Evolutionary conservation across 2,329 filamentous ascomycete genomes (phyloP).

Genomic region (Cryphonectria nitschkei): DNA sequence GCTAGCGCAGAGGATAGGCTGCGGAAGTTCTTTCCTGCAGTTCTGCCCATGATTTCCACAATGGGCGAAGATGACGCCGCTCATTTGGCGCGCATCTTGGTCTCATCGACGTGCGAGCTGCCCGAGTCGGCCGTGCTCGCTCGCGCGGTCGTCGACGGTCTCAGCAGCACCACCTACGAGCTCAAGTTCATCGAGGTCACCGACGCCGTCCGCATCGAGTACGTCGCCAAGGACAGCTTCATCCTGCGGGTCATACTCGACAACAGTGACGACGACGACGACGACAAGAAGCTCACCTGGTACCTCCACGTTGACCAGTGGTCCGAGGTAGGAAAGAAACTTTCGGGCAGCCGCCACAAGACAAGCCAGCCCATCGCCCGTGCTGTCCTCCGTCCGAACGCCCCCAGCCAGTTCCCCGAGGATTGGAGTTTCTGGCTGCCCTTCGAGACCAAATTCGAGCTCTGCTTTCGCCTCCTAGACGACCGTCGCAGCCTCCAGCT

Average conservation of each 20-base stretch:
- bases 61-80: not conserved
- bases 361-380: conserved; percentile 31
- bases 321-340: conserved; percentile 5
- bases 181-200: conserved; percentile 23
- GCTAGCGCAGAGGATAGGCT: conserved; percentile 17
- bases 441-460: not conserved
- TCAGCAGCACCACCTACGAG: conserved; percentile 24
- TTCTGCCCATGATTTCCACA: conserved; percentile 20
- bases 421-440: conserved; percentile 23
- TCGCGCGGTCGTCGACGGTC: conserved; percentile 15
- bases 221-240: conserved; percentile 20
- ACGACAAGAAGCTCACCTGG: conserved; percentile 21
- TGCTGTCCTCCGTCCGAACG: conserved; percentile 13
- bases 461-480: conserved; percentile 2
- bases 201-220: conserved; percentile 26
- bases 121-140: not conserved
- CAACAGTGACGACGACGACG: no score
- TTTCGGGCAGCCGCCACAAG: not conserved
- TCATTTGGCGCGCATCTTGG: not conserved
- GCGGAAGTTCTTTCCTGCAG: conserved; percentile 20
- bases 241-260: conserved; percentile 22
- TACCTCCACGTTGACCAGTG: conserved; percentile 24
- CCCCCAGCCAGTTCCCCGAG: conserved; percentile 16
- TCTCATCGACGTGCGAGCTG: not conserved
- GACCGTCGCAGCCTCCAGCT: conserved; percentile 8